phyloP scores from a whole-genome alignment of 768 basidiomycete species.

The Phanerochaete sordida region DNA sequence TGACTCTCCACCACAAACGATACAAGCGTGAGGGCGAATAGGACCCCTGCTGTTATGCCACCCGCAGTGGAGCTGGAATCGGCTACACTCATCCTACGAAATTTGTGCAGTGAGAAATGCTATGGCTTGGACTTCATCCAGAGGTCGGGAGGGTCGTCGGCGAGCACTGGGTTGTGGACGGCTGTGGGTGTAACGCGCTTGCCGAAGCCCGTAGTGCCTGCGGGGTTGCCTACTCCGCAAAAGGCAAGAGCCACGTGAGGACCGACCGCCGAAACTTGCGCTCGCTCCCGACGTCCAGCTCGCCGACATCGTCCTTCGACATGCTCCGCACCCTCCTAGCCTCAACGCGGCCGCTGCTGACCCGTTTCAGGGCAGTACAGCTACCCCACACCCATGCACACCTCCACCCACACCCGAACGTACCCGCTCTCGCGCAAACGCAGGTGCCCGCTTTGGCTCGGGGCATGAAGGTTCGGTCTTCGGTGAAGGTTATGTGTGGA shows the following conservation, averaged over 20 bases:
- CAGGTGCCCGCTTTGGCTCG: slow-evolving; percentile 42
- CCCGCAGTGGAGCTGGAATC: not conserved
- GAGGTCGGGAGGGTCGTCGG: not conserved
- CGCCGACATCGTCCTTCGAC: slow-evolving; percentile 4
- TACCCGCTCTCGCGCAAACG: slow-evolving; percentile 19
- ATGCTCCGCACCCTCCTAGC: slow-evolving; percentile 69
- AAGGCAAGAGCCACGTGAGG: not conserved
- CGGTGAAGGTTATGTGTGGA: slow-evolving; percentile 93
- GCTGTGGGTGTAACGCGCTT: not conserved
- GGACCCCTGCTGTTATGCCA: slow-evolving; percentile 43
- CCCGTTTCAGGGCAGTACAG: slow-evolving; percentile 40
- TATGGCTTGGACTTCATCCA: not conserved
- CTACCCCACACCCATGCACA: slow-evolving; percentile 15
- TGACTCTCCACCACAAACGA: slow-evolving; percentile 79
- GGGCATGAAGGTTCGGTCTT: slow-evolving; percentile 96
- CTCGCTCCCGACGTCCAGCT: not conserved
- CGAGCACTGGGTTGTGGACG: not conserved
- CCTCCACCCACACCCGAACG: slow-evolving; percentile 26
- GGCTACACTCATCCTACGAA: not conserved
- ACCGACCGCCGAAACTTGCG: not conserved
- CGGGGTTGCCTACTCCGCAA: not conserved
- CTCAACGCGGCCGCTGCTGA: slow-evolving; percentile 58
- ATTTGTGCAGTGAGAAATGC: not conserved
- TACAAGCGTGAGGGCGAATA: slow-evolving; percentile 60
- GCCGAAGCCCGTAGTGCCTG: no score